Base-by-base conservation (phyloP, 306 rosid species). In the Ormosia semicastrata region DNA sequence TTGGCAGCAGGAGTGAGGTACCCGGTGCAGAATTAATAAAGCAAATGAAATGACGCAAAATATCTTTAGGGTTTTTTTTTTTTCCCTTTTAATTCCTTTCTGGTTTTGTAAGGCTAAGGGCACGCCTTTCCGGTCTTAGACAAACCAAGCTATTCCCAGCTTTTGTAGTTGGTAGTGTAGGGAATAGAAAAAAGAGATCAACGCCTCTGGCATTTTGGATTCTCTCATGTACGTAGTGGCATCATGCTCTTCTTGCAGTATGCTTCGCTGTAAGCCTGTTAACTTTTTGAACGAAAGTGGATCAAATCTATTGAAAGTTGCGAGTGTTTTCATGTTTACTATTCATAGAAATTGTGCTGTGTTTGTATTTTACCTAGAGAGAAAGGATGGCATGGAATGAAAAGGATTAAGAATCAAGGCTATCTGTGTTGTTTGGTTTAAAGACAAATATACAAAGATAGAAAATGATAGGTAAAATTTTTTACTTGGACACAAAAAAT, bases 1-100 rank as follows among this genome's bases (percentile, higher is more conserved):
- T 81, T 94, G 87, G 95, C 95, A 41, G 94, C 94, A 70, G 97
- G 98, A 71, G 97, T 89, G 60, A 86, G 97, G 76, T 94, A 94
- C 82, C 98, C 98, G 17, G 85, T 69, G 89, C 97, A 89, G 81
- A 86, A 89, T 78, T 82, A 82, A 71, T 13, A 56, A 68, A 17
- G 69, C 49, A 7, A 50, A 52, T 50, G 49, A 72, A 62, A 73
- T 8, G 1, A 54, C 34, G 53, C 17, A 68, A 75, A 37, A 56
- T 37, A 41, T 29, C 17, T 58, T 6, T 39, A 34, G 62, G 41
- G 18, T 44, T 43, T 8, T 41, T 33, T 1, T 12, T 6, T 1
- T 60, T 18, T 80, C 37, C 1, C 5, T 17, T 63, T 62, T 17
- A 46, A 4, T n/a, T 34, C 4, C 36, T 52, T 53, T 63, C n/a